Conservation (phyloP, 371 early-diverging fungal genomes). For the Mortierella sp. region DNA sequence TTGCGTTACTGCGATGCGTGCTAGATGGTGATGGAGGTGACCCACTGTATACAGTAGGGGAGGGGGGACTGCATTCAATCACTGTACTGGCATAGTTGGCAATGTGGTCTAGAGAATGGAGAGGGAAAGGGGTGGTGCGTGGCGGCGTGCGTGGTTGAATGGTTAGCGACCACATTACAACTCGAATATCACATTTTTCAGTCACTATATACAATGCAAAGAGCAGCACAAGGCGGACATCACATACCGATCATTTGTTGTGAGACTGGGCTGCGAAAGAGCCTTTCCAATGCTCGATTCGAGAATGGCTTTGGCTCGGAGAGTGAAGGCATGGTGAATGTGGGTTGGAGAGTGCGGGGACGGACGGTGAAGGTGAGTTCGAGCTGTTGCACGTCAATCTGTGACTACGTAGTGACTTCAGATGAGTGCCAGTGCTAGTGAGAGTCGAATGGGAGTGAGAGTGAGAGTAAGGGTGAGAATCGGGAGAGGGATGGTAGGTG, state of each 20-base stretch:
- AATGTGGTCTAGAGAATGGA: conserved; percentile 42
- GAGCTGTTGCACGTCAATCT: no score
- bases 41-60: conserved; percentile 9
- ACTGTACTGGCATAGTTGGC: conserved; percentile 59
- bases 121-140: not conserved
- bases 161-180: no score
- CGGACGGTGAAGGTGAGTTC: not conserved
- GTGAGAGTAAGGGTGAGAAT: not conserved
- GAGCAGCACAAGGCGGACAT: not conserved
- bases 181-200: no score
- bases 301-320: conserved; percentile 39
- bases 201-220: not conserved
- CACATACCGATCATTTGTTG: conserved; percentile 47
- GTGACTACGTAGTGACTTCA: no score
- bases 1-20: conserved; percentile 16
- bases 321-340: conserved; percentile 29
- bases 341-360: not conserved
- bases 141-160: not conserved
- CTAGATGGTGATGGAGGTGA: conserved; percentile 36
- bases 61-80: conserved; percentile 60
- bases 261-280: conserved; percentile 46
- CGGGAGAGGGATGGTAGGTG: conserved; percentile 4
- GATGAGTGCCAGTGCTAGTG: no score
- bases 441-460: not conserved
- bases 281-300: conserved; percentile 36